These are phyloP conservation scores for Trichomonas vaginalis DNA, from an alignment of 208 protist species.

Conservation along the genomic window DNA sequence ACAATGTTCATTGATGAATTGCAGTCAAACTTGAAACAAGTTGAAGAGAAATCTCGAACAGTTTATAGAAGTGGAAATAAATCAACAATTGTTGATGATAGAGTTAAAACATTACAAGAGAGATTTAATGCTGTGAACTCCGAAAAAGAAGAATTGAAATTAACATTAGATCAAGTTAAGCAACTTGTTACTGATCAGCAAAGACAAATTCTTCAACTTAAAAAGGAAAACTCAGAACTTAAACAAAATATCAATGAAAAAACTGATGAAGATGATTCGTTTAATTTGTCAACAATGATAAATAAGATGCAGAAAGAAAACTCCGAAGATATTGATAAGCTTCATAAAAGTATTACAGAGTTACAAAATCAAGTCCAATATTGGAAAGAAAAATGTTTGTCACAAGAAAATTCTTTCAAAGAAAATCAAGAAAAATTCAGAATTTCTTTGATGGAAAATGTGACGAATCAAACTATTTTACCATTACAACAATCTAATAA, in stretches of 20 bases:
- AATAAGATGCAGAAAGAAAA: background rate
- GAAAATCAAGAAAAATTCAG: background rate
- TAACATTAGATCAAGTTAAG: background rate
- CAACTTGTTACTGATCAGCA: background rate
- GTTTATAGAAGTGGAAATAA: background rate
- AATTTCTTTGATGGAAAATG: background rate
- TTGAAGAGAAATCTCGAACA: background rate
- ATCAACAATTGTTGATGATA: background rate
- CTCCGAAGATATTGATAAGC: background rate
- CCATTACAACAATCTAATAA: background rate
- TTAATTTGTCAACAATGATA: background rate
- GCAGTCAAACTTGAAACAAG: background rate
- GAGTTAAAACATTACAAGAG: background rate
- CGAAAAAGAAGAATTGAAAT: background rate
- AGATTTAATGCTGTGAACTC: background rate
- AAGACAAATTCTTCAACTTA: background rate
- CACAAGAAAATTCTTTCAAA: background rate
- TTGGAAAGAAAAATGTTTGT: background rate
- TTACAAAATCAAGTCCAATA: background rate
- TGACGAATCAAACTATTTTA: background rate
- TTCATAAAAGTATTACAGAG: background rate
- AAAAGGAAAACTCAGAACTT: background rate
- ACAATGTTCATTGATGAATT: background rate
- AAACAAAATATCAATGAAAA: background rate
- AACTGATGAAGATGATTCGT: background rate